Percentiles rank a stretch among this genome's conserved stretches.
phyloP scores from a whole-genome alignment of 768 basidiomycete genomes.

The Suillus brevipes region DNA sequence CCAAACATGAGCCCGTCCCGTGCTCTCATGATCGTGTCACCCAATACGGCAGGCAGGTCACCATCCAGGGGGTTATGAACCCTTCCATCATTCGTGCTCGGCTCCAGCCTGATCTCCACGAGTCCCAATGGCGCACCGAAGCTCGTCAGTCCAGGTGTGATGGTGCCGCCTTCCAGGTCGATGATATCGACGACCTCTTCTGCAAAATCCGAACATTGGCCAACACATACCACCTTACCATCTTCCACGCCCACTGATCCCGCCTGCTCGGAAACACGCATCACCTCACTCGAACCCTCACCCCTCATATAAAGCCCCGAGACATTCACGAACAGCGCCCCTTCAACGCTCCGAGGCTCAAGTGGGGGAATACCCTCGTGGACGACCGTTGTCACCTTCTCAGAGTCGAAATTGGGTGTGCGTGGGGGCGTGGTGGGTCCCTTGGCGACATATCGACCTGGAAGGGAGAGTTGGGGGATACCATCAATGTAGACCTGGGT shows the following conservation, averaged over 20 bases:
- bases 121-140: slow-evolving; percentile 75
- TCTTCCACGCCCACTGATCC: slow-evolving; percentile 42
- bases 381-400: slow-evolving; percentile 57
- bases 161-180: slow-evolving; percentile 71
- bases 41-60: slow-evolving; percentile 49
- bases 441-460: slow-evolving; percentile 35
- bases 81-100: slow-evolving; percentile 68
- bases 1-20: slow-evolving; percentile 73
- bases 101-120: slow-evolving; percentile 65
- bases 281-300: slow-evolving; percentile 25
- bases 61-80: slow-evolving; percentile 54
- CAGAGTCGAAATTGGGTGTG: slow-evolving; percentile 71
- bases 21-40: slow-evolving; percentile 57
- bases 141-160: slow-evolving; percentile 67
- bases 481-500: slow-evolving; percentile 84
- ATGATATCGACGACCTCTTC: slow-evolving; percentile 33
- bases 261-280: slow-evolving; percentile 27
- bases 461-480: slow-evolving; percentile 63
- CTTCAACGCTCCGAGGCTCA: slow-evolving; percentile 34
- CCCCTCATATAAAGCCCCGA: slow-evolving; percentile 41
- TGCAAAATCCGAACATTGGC: slow-evolving; percentile 29
- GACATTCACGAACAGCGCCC: slow-evolving; percentile 69
- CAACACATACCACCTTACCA: slow-evolving; percentile 54
- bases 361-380: slow-evolving; percentile 81
- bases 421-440: slow-evolving; percentile 43